Base-by-base conservation (phyloP, 495 filamentous ascomycete species). In the Aspergillus avenaceus region DNA sequence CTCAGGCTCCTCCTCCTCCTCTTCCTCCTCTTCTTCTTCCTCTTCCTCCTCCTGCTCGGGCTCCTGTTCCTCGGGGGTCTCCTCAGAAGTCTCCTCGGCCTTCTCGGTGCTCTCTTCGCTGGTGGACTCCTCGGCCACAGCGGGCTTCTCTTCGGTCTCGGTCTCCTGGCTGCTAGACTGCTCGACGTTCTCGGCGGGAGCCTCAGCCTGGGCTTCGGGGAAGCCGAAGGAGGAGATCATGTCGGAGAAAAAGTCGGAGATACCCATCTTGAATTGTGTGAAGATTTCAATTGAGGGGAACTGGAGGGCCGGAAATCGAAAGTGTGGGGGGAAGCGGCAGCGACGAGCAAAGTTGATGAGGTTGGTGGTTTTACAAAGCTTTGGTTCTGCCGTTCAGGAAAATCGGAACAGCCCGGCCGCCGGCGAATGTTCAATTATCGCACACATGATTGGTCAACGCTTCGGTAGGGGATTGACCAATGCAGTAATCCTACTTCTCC, bases 1-100 rank as follows among this genome's bases (percentile, higher is more conserved):
- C 56, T 83, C 83, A 41, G 84, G 78, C 78, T 97, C 92, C 54
- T 95, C 89, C 57, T 95, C 91, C 51, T 95, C 91, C 12, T 93
- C 89, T 50, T 93, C 90, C 45, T 92, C 88, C 45, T 88, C 88
- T 45, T 88, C 84, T 19, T 81, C 81, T 42, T 80, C 74, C 26
- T 77, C 72, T 28, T 73, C 74, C 24, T 73, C 75, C 45, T 69
- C 75, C 41, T 63, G 72, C 25, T 70, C 72, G 44, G 69, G 73
- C 22, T 65, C 70, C 22, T 66, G 73, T 50, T 71, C 75, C n/a
- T 68, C 74, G 31, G 41, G 73, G 76, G 46, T 77, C 32, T 71
- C 76, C 8, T 65, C 71, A 28, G 62, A 59, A 25, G 65, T 54
- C 34, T 74, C 71, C 53, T 70, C 74, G 31, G 58, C 46, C 41